These are phyloP conservation scores for Colletotrichum gigasporum DNA, from an alignment of 2,329 filamentous ascomycete species.

Conservation along the genomic window DNA sequence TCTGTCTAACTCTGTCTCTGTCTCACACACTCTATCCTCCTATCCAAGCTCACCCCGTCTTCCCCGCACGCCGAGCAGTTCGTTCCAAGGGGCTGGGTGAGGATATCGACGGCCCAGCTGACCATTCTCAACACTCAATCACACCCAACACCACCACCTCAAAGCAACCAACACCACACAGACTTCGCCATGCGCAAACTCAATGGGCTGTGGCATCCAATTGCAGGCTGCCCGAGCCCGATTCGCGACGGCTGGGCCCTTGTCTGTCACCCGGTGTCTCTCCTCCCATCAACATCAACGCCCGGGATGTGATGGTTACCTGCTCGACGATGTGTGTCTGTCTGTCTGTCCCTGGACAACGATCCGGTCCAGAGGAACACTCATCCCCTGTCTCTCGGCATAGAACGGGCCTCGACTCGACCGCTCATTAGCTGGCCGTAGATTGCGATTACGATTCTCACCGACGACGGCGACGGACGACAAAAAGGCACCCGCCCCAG, in stretches of 20 bases:
- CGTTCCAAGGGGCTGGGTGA: neutral
- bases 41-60: neutral
- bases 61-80: neutral
- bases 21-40: neutral
- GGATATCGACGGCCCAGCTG: neutral
- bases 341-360: no score
- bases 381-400: constrained; percentile 9
- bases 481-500: constrained; percentile 14
- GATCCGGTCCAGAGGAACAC: neutral
- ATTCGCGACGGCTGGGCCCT: no score
- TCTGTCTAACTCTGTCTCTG: neutral
- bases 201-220: no score
- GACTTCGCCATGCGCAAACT: neutral
- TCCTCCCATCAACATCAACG: no score
- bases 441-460: constrained; percentile 5
- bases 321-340: no score
- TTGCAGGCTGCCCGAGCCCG: no score
- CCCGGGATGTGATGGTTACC: no score
- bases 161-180: neutral
- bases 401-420: constrained; percentile 1
- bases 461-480: constrained; percentile 6
- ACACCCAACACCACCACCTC: neutral
- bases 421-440: constrained; percentile 14
- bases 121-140: no score
- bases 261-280: no score